Conservation (phyloP, 2,329 filamentous ascomycete species). For the Beauveria sp. region DNA sequence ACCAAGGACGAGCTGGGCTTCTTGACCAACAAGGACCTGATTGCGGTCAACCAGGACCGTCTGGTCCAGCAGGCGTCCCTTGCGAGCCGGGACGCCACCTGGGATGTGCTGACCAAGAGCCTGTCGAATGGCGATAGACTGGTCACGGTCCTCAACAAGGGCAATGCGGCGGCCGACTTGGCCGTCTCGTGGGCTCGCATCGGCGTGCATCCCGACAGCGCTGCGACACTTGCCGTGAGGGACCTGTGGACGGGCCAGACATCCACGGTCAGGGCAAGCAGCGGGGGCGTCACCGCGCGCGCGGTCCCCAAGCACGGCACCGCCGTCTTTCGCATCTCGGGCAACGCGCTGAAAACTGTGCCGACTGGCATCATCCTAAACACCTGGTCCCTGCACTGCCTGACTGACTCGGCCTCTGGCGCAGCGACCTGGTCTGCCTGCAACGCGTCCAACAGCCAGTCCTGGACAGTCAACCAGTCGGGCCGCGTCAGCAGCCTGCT, state of each 20-base stretch:
- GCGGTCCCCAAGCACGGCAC: constrained; percentile 24
- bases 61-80: constrained; percentile 35
- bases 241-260: constrained; percentile 32
- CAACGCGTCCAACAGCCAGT: constrained; percentile 28
- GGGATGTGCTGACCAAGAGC: constrained; percentile 37
- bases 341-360: constrained; percentile 16
- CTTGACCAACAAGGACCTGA: constrained; percentile 30
- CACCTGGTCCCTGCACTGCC: constrained; percentile 32
- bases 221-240: constrained; percentile 22
- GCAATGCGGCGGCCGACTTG: constrained; percentile 20
- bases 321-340: constrained; percentile 31
- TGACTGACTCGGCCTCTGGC: constrained; percentile 16
- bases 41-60: constrained; percentile 31
- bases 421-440: constrained; percentile 25
- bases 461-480: constrained; percentile 28
- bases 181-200: constrained; percentile 25
- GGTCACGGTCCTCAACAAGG: constrained; percentile 35
- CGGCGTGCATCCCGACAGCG: constrained; percentile 20
- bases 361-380: constrained; percentile 41
- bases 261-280: constrained; percentile 16
- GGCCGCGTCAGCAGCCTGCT: constrained; percentile 30
- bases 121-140: constrained; percentile 37
- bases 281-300: constrained; percentile 15
- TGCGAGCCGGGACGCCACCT: constrained; percentile 32
- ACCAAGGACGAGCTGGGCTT: constrained; percentile 23